Evolutionary conservation across 2,329 filamentous ascomycete genomes (phyloP), one percentile per base, ranked within the genome.

Genomic region (Colletotrichum coccodes): DNA sequence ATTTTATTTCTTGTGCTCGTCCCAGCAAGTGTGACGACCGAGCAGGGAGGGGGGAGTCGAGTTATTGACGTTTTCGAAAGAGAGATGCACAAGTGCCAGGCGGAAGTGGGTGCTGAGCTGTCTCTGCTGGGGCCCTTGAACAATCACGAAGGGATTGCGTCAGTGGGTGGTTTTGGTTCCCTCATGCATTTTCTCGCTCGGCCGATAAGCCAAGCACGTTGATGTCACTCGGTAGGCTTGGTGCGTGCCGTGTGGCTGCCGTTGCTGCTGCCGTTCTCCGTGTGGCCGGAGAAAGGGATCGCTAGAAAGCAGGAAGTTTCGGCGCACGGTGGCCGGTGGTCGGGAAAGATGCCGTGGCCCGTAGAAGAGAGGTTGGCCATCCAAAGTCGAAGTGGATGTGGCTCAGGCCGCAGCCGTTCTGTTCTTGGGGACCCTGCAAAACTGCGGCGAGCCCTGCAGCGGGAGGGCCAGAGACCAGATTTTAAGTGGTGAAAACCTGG

Each of bases 401-500:
- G 64, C 52, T 63, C 42, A 56, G 59, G 28, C 34, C 28, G 34
- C 46, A 30, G 8, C 23, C 16, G 16, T 28, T 11, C 9, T 46
- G 16, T 16, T 38, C 32, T 14, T 34, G 49, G 5, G n/a, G 44
- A 42, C 50, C 50, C 50, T 67, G 63, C 46, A 28, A 36, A 42
- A 62, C 49, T 38, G 52, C 60, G 64, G 52, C 46, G 11, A 53
- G 60, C 46, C 60, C 46, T 68, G 64, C 64, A 64, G 60, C 60
- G 64, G 53, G 53, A 68, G 23, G 34, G 47, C 4, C 23, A 64
- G 40, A 34, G 40, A 28, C 47, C 53, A 60, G 65, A 65, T 47
- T 64, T 60, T 42, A 23, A 50, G 54, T 42, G 46, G 54, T 60
- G 18, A 30, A 60, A 68, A 68, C 66, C 53, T 60, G 66, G 66